A percentile compares a stretch with the other conserved stretches of the same genome.
Evolutionary conservation across 2,329 filamentous ascomycete genomes (phyloP).

Genomic region (Diaporthe velutina): DNA sequence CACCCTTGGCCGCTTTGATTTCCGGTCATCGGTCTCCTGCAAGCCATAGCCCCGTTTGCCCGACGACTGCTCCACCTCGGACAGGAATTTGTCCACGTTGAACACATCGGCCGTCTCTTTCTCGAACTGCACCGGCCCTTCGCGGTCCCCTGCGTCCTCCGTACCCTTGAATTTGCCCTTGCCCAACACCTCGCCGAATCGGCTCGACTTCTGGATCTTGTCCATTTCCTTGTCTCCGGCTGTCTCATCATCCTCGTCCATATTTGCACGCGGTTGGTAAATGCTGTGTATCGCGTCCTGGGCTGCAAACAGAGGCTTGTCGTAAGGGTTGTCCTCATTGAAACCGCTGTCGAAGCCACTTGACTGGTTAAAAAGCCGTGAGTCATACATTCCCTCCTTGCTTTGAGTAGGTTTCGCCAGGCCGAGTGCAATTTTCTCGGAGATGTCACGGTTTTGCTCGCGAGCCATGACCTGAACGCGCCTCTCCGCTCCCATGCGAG

Average conservation of each 20-base stretch:
- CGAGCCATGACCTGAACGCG: constrained; percentile 92
- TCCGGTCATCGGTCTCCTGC: constrained; percentile 72
- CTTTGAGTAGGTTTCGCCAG: constrained; percentile 94
- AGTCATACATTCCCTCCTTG: constrained; percentile 97
- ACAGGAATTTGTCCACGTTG: constrained; percentile 93
- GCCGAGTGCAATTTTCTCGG: constrained; percentile 94
- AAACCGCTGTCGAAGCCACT: constrained; percentile 92
- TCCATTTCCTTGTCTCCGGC: constrained; percentile 86
- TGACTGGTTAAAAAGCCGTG: constrained; percentile 92
- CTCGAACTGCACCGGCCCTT: constrained; percentile 96
- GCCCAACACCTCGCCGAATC: constrained; percentile 89
- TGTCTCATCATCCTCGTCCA: constrained; percentile 82
- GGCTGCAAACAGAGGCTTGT: constrained; percentile 96
- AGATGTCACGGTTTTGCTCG: constrained; percentile 96
- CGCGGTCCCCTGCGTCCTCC: constrained; percentile 84
- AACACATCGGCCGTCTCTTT: constrained; percentile 90
- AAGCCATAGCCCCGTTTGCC: constrained; percentile 81
- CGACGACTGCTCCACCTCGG: constrained; percentile 77
- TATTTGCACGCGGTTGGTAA: constrained; percentile 83
- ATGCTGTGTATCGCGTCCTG: constrained; percentile 96
- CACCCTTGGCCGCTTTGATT: constrained; percentile 81
- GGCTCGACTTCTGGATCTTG: constrained; percentile 85
- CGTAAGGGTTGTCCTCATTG: constrained; percentile 98
- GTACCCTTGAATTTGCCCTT: constrained; percentile 92
- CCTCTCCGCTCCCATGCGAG: constrained; percentile 94